These are phyloP conservation scores for Cytospora schulzeri DNA, from an alignment of 2,329 filamentous ascomycete genomes.

Conservation along the genomic window DNA sequence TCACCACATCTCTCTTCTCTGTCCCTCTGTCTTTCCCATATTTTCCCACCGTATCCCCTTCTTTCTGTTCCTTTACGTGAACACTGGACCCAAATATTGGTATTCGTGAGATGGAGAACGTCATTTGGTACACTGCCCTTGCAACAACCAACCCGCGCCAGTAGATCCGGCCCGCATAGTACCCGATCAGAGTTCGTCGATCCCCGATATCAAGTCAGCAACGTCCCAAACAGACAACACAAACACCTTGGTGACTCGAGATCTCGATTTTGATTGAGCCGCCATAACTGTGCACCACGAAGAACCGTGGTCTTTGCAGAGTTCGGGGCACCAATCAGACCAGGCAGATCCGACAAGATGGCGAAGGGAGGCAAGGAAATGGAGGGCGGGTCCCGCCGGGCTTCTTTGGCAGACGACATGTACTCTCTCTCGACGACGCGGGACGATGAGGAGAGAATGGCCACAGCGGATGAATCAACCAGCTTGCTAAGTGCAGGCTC, in stretches of 20 bases:
- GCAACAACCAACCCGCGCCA: not conserved
- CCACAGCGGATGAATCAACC: slow-evolving; percentile 39
- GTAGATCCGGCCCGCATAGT: not conserved
- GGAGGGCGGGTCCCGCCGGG: slow-evolving; percentile 4
- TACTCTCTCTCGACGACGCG: slow-evolving; percentile 20
- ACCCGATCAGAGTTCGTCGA: not conserved
- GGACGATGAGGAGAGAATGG: slow-evolving; percentile 13
- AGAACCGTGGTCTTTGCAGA: not conserved
- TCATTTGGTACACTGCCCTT: not conserved
- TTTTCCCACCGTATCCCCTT: not conserved
- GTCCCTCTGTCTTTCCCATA: not conserved
- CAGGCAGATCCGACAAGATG: not conserved
- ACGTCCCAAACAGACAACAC: not conserved
- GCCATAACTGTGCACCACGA: not conserved
- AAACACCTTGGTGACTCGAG: not conserved
- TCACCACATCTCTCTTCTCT: slow-evolving; percentile 2
- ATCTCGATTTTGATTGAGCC: not conserved
- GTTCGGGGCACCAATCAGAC: not conserved
- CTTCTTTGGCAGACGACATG: slow-evolving; percentile 8
- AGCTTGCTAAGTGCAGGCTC: slow-evolving; percentile 41
- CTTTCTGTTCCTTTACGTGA: not conserved
- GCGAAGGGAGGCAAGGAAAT: not conserved
- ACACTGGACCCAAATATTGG: not conserved
- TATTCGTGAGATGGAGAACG: not conserved
- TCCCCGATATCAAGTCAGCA: not conserved